Percentiles rank a stretch among this genome's conserved stretches.
These are phyloP conservation scores for Taxawa tesnikishii DNA, from an alignment of 2,329 filamentous ascomycete genomes.

Conservation along the genomic window DNA sequence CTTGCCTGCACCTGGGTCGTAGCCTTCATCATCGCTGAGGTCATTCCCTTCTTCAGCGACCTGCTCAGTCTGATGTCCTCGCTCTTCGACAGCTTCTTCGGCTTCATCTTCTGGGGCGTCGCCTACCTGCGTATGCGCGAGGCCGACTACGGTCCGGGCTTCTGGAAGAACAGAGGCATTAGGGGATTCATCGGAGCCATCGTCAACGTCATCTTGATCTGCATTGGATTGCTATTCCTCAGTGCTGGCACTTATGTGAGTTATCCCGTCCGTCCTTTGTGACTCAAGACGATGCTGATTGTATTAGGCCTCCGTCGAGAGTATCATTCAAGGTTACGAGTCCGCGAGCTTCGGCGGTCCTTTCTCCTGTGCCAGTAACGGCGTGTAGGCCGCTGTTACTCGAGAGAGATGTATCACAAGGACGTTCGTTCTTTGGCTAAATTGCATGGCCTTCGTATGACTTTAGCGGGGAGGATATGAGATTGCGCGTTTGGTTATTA, in stretches of 20 bases:
- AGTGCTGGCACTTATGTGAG: conserved; percentile 70
- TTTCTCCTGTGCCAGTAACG: conserved; percentile 63
- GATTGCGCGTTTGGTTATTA: too few species aligned
- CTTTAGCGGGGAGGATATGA: too few species aligned
- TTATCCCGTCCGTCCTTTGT: conserved; percentile 3
- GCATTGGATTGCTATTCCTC: conserved; percentile 69
- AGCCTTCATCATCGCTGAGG: conserved; percentile 84
- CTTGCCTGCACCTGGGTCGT: conserved; percentile 65
- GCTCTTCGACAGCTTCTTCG: conserved; percentile 84
- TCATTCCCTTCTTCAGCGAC: conserved; percentile 58
- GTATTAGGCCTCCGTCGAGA: conserved; percentile 44
- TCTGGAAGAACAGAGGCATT: conserved; percentile 41
- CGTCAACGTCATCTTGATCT: conserved; percentile 62
- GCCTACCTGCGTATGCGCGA: conserved; percentile 67
- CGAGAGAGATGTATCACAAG: too few species aligned
- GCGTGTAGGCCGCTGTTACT: too few species aligned
- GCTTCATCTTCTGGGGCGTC: conserved; percentile 89
- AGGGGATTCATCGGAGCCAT: conserved; percentile 41
- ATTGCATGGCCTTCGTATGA: too few species aligned
- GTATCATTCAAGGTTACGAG: conserved; percentile 61
- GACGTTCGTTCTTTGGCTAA: too few species aligned
- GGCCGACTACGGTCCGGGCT: conserved; percentile 45
- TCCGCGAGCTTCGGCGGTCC: conserved; percentile 53
- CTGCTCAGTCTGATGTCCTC: conserved; percentile 65
- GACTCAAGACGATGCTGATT: conserved; percentile 3